phyloP scores from a whole-genome alignment of 2,329 filamentous ascomycete genomes.

The Colletotrichum neosansevieriae region DNA sequence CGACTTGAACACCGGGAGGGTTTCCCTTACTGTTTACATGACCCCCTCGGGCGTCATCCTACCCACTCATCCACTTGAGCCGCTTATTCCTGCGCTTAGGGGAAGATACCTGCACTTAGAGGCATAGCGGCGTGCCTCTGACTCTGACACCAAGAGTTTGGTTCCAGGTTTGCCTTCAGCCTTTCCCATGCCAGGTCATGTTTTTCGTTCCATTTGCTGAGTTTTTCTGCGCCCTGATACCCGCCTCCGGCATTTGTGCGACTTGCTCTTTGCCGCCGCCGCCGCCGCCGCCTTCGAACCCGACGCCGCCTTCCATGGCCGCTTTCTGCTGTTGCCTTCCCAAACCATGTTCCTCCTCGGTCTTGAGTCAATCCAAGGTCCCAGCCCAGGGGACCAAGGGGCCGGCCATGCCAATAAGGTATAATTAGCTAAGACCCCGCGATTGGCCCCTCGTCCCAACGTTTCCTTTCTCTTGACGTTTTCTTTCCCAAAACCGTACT shows the following conservation, averaged over 20 bases:
- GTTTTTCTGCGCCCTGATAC: background rate
- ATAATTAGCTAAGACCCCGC: conserved; percentile 39
- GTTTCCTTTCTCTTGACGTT: conserved; percentile 25
- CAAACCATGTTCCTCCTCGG: conserved; percentile 5
- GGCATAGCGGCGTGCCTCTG: conserved; percentile 35
- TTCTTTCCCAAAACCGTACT: conserved; percentile 27
- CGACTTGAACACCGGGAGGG: conserved; percentile 43
- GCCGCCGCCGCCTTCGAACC: conserved; percentile 22
- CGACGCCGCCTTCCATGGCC: background rate
- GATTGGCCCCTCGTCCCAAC: conserved; percentile 40
- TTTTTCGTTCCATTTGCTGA: background rate
- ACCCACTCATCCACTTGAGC: conserved; percentile 41
- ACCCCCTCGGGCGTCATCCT: conserved; percentile 41
- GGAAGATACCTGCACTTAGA: conserved; percentile 41
- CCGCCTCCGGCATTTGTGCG: conserved; percentile 28
- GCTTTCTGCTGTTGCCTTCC: conserved; percentile 29
- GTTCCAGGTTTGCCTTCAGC: conserved; percentile 31
- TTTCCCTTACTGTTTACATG: conserved; percentile 41
- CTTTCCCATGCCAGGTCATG: conserved; percentile 9
- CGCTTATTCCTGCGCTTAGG: conserved; percentile 45
- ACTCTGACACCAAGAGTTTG: conserved; percentile 39
- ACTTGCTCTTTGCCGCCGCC: conserved; percentile 1
- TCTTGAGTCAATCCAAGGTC: conserved; percentile 24
- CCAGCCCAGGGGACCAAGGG: background rate
- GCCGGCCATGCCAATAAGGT: conserved; percentile 20